Percentiles rank a stretch among this genome's conserved stretches.
Evolutionary conservation across 495 filamentous ascomycete genomes (phyloP).

Genomic region (Thermothielavioides terrestris): DNA sequence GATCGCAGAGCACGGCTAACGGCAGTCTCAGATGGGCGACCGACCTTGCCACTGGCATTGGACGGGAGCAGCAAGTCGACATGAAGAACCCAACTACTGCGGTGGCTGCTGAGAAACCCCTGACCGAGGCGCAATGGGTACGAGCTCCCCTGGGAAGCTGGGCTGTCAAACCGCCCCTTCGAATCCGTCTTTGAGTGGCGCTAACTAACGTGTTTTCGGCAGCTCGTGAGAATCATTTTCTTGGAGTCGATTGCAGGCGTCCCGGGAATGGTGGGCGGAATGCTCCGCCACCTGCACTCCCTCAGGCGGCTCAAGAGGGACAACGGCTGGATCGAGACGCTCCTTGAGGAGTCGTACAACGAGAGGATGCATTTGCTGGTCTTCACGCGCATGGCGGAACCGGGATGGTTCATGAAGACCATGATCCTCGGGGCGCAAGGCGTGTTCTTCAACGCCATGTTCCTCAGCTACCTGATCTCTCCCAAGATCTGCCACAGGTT

Average conservation of each 20-base stretch:
- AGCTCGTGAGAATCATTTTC: conserved; percentile 78
- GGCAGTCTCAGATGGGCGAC: conserved; percentile 31
- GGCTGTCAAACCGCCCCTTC: background rate
- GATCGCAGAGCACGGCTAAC: background rate
- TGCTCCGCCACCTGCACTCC: conserved; percentile 79
- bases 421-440: conserved; percentile 75
- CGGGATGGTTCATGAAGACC: conserved; percentile 80
- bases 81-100: conserved; percentile 39
- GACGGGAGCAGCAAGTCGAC: conserved; percentile 36
- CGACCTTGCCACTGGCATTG: conserved; percentile 40
- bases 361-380: conserved; percentile 95
- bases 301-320: conserved; percentile 79
- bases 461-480: conserved; percentile 80
- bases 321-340: conserved; percentile 96
- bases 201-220: background rate
- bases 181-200: too few species aligned
- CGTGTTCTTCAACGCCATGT: conserved; percentile 93
- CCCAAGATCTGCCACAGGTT: conserved; percentile 91
- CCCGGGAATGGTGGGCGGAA: conserved; percentile 94
- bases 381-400: conserved; percentile 87
- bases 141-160: background rate
- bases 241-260: conserved; percentile 92
- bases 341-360: conserved; percentile 91
- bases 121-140: conserved; percentile 44
- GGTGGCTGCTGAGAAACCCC: conserved; percentile 32